A percentile compares a stretch with the other conserved stretches of the same genome.
Conservation (phyloP, 1,139 yeast genomes). For the Blastobotrys aristatus region DNA sequence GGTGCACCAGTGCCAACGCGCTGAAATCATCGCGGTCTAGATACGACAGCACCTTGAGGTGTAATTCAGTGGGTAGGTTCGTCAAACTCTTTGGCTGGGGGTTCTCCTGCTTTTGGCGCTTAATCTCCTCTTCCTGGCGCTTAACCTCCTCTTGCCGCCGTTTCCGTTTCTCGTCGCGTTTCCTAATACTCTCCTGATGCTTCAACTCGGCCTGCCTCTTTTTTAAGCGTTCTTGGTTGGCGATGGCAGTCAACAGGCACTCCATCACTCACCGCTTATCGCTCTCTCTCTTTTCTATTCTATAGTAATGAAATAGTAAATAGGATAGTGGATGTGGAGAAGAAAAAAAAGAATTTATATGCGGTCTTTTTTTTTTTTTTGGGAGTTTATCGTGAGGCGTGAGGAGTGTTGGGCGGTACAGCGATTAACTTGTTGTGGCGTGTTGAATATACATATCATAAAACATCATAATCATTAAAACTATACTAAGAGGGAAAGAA, state of each 20-base stretch:
- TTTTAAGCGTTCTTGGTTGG: background rate
- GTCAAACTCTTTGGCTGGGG: background rate
- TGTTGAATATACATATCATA: no score
- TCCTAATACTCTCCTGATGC: no score
- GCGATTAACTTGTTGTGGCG: no score
- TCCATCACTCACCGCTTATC: no score
- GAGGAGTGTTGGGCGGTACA: no score
- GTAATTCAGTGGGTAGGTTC: slow-evolving; percentile 5
- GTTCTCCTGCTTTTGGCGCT: background rate
- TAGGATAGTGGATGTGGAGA: background rate
- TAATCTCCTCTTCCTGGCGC: background rate
- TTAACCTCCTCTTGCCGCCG: background rate
- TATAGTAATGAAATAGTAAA: no score
- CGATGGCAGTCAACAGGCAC: background rate
- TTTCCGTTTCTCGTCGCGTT: background rate
- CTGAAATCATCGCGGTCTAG: background rate
- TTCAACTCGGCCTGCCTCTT: no score
- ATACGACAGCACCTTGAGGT: background rate
- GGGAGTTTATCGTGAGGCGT: no score
- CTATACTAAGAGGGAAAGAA: background rate
- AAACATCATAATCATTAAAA: background rate
- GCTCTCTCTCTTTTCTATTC: no score
- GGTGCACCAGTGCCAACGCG: background rate
- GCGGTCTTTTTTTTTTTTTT: no score
- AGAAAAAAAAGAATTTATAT: background rate